These are phyloP conservation scores for Silene uniflora DNA, from an alignment of 148 eudicot genomes.

Conservation along the genomic window DNA sequence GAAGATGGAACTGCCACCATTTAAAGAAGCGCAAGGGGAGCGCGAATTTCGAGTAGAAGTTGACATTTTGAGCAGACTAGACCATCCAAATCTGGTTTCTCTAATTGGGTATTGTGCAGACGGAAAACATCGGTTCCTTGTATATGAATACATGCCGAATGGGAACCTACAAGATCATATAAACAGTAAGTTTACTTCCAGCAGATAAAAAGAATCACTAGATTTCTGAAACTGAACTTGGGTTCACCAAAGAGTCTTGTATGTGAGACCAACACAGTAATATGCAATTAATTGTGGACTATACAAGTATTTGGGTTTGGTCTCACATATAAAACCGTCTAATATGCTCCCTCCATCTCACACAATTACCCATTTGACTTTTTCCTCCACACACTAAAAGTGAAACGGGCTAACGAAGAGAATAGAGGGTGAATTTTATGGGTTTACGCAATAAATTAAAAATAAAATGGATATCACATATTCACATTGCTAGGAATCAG, in stretches of 20 bases:
- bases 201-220: neutral
- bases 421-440: too few species aligned
- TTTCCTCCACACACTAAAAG: neutral
- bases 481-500: conserved; percentile 36
- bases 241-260: conserved; percentile 15
- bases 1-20: conserved; percentile 84
- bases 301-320: neutral
- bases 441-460: neutral
- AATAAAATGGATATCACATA: neutral
- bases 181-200: conserved; percentile 45
- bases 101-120: conserved; percentile 93
- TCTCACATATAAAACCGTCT: neutral
- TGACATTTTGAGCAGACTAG: conserved; percentile 86
- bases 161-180: conserved; percentile 91
- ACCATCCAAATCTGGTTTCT: conserved; percentile 86
- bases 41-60: conserved; percentile 91
- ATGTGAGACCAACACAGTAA: conserved; percentile 36
- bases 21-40: conserved; percentile 84
- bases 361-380: neutral
- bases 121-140: conserved; percentile 80
- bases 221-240: conserved; percentile 1
- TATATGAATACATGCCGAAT: conserved; percentile 80
- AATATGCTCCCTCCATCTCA: neutral
- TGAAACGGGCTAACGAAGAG: too few species aligned
- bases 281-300: neutral